Evolutionary conservation across 306 rosid species (phyloP), one percentile per base, ranked within the genome.

Genomic region (Argentina anserina): DNA sequence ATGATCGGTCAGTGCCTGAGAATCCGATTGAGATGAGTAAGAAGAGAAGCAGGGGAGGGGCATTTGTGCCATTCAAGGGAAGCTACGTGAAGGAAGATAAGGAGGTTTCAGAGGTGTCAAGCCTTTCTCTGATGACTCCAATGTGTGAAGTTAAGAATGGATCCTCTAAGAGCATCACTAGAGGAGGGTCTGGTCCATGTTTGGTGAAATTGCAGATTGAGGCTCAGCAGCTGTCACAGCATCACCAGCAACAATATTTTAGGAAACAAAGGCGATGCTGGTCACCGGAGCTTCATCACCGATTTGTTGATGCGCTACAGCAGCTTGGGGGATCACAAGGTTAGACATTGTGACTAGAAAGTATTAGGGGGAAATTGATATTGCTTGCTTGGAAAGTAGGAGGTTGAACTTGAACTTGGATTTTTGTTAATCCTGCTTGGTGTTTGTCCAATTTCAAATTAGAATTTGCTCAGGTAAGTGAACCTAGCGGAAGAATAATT

Each of bases 261-360:
- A 87, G 97, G 82, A 93, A 93, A 65, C 98, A 87, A 60, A 81
- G 98, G 72, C 85, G 98, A 7, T 83, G 93, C 86, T 93, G 98
- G 98, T 89, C 97, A 1, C 87, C 89, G 0, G 96, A 90, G 82
- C 96, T 93, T 70, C 96, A 93, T 28, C 85, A 92, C 28, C 86
- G 92, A 10, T 93, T 93, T 61, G 75, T 89, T 41, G 92, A 90
- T 52, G 93, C 96, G 0, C 87, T 90, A 67, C 92, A 87, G 37
- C 90, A 83, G 66, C 97, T 93, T 20, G 98, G 98, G 14, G 98
- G 98, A 72, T 82, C 90, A 71, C 90, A 93, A 74, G 96, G 98
- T 90, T 46, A 72, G 80, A 53, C 65, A 39, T 52, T 13, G 63
- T 13, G 53, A 39, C 71, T 13, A 14, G 7, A 60, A 42, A 58